phyloP scores from a whole-genome alignment of 768 basidiomycete species.

The Amanita jacksonii region DNA sequence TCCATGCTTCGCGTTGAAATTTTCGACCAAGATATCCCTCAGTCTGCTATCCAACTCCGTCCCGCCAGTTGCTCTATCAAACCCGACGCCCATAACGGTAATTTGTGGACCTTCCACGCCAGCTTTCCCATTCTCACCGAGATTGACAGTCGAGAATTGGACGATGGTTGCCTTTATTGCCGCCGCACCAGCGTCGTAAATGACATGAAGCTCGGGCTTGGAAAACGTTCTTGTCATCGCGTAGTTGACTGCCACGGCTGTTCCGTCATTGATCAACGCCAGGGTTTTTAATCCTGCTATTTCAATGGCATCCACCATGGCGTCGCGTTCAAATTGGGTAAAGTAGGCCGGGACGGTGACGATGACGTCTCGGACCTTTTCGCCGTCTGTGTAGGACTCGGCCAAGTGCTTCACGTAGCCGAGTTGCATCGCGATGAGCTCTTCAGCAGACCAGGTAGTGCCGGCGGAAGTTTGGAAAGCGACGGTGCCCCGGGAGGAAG shows the following conservation, averaged over 20 bases:
- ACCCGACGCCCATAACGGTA: conserved; percentile 73
- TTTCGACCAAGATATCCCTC: conserved; percentile 67
- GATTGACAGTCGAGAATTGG: conserved; percentile 44
- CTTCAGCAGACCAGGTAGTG: conserved; percentile 74
- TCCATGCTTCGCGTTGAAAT: conserved; percentile 65
- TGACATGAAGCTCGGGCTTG: conserved; percentile 71
- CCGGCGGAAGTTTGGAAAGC: conserved; percentile 51
- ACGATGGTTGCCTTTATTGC: conserved; percentile 72
- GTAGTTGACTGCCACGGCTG: conserved; percentile 94
- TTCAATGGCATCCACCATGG: conserved; percentile 86
- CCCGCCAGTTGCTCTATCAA: conserved; percentile 67
- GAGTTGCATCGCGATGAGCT: conserved; percentile 91
- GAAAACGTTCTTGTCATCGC: conserved; percentile 93
- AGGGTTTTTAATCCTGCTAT: conserved; percentile 80
- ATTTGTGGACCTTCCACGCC: conserved; percentile 45
- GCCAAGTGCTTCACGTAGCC: conserved; percentile 86
- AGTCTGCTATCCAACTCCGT: conserved; percentile 78
- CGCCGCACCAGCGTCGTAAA: conserved; percentile 91
- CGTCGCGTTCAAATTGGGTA: conserved; percentile 85
- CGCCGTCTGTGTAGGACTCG: conserved; percentile 53
- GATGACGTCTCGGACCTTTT: conserved; percentile 76
- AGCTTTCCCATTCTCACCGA: conserved; percentile 25
- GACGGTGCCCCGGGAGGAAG: conserved; percentile 52
- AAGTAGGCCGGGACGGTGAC: conserved; percentile 89
- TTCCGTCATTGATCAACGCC: conserved; percentile 85